Evolutionary conservation across 352 stramenopile species (phyloP), one percentile per base, ranked within the genome.

Genomic region (Thraustotheca clavata): DNA sequence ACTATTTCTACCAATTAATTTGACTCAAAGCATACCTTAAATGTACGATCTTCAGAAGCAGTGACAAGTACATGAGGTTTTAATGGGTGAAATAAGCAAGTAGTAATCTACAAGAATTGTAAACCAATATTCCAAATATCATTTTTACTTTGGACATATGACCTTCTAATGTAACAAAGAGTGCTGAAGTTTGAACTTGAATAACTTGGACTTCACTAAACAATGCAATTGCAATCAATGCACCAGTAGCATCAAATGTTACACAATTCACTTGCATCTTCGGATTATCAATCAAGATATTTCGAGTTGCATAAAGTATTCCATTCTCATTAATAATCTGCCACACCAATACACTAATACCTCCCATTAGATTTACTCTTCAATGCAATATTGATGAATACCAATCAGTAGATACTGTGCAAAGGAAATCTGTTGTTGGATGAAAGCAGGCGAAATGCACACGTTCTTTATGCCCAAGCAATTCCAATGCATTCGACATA

Each of bases 31-130:
- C 36, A 1, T 49, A 89, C 83, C 71, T 91, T 93, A 62, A 91
- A 93, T 16, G 84, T 93, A 18, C 82, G 80, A 68, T 91, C 84
- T 69, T 93, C 84, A 0, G 82, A 93, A 36, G 72, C 74, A 2
- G 84, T 90, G 49, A 93, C 49, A 41, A 93, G 60, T 38, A 89
- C 54, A 40, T 90, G 80, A 20, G 77, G 77, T 14, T 80, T 72
- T 3, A 82, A 75, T 32, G 82, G 79, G 27, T 91, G 81, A 67
- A 93, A 93, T 49, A 79, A 79, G 35, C 79, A 80, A 60, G 70
- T 77, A 3, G 81, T 91, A 24, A 91, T 77, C 81, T 92, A 32
- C 2, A 43, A 32, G n/a, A n/a, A n/a, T 4, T 24, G 27, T 36
- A 9, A n/a, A 33, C 48, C 11, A 3, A 27, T 16, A 38, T 6